Conservation (phyloP, 306 rosid species). For the Casuarina equisetifolia region DNA sequence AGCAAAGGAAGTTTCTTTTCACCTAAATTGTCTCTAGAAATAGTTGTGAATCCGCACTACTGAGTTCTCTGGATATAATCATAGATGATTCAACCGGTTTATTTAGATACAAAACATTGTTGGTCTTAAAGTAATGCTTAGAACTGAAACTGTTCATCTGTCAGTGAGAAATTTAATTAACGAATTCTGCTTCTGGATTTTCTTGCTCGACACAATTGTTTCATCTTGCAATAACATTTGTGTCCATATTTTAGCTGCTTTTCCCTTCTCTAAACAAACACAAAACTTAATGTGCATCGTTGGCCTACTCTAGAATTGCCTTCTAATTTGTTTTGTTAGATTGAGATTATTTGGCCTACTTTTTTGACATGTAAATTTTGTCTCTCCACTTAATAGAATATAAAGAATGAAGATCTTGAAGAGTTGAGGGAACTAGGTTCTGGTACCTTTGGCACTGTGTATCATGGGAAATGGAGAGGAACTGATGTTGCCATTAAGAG, state of each 20-base stretch:
- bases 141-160: neutral
- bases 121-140: neutral
- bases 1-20: neutral
- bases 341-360: neutral
- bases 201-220: neutral
- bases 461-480: slow-evolving; percentile 97
- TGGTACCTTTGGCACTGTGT: slow-evolving; percentile 93
- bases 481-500: slow-evolving; percentile 95
- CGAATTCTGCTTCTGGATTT: neutral
- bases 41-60: neutral
- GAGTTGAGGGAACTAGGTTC: slow-evolving; percentile 87
- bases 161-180: neutral
- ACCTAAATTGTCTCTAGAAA: neutral
- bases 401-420: slow-evolving; percentile 89
- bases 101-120: neutral
- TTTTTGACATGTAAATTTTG: neutral
- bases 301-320: neutral
- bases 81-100: neutral
- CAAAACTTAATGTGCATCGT: neutral
- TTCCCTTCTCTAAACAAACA: neutral
- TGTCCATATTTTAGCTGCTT: neutral
- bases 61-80: neutral
- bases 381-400: slow-evolving; percentile 47
- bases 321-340: neutral
- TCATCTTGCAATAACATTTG: neutral